Evolutionary conservation across 2,329 filamentous ascomycete species (phyloP), one percentile per base, ranked within the genome.

Genomic region (Paecilomyces sp.): DNA sequence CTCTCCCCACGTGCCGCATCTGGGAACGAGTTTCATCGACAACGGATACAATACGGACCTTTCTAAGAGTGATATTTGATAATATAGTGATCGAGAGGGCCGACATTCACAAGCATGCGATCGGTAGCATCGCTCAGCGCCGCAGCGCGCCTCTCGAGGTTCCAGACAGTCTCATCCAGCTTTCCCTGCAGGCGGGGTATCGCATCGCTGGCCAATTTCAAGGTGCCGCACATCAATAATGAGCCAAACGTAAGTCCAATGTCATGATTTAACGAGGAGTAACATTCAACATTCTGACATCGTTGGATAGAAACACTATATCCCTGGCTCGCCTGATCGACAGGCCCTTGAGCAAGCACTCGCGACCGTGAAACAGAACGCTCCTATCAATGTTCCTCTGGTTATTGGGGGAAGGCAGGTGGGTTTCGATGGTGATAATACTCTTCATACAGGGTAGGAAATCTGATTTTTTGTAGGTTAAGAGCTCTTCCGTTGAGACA

Each of bases 321-420:
- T 83, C 64, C 94, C 94, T 75, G 91, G 88, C 61, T 94, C 92
- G 1, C 76, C 86, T 25, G 90, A 96, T 72, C 85, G 93, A 62
- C 83, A 88, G 68, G 88, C 86, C 64, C 84, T 99, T 56, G 84
- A 86, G 55, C 85, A 88, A 55, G 91, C 92, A 18, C 77, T 97
- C 28, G 84, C 89, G 67, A 79, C 80, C 41, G 80, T 91, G 65
- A 86, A 89, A 75, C 83, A 85, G 68, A 84, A 84, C 72, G 82
- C 85, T 7, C 86, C 92, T 4, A 72, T 96, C 55, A 84, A 92
- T 60, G 86, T 97, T 4, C 93, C 94, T 30, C 80, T 96, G 59
- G 85, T 94, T 15, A 84, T 99, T 64, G 90, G 85, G 56, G 93
- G 93, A 60, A 89, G 93, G 74, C 83, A 91, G 77, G 89, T 92